These are phyloP conservation scores for Hyaloscypha bicolor DNA, from an alignment of 495 filamentous ascomycete species.

Conservation along the genomic window DNA sequence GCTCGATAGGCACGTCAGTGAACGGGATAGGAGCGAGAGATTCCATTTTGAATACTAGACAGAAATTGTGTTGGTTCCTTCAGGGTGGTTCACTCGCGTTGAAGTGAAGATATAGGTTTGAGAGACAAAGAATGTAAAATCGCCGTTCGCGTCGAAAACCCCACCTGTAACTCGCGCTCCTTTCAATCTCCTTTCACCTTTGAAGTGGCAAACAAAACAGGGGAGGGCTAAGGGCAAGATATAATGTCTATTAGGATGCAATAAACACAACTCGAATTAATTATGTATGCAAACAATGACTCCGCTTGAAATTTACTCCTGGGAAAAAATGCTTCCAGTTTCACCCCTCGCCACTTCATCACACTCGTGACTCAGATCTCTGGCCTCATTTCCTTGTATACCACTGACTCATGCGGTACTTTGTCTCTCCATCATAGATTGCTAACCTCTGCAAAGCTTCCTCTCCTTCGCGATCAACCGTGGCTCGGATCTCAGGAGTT, in stretches of 20 bases:
- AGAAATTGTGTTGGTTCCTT: too few species aligned
- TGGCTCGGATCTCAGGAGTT: constrained; percentile 49
- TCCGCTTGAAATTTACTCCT: not conserved
- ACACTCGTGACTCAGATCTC: not conserved
- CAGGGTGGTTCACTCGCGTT: too few species aligned
- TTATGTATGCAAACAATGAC: not conserved
- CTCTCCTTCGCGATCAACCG: constrained; percentile 57
- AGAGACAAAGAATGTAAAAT: not conserved
- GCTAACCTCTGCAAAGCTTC: constrained; percentile 55
- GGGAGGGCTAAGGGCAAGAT: not conserved
- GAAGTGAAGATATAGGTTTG: too few species aligned
- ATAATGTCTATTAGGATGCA: not conserved
- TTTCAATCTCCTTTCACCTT: too few species aligned
- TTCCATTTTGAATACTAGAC: too few species aligned
- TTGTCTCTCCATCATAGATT: constrained; percentile 59
- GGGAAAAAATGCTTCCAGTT: not conserved
- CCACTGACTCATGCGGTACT: constrained; percentile 52
- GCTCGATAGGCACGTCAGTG: not conserved
- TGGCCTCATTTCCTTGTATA: constrained; percentile 1
- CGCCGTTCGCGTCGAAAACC: not conserved
- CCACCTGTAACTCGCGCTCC: not conserved
- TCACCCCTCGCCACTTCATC: not conserved
- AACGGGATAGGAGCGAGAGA: not conserved
- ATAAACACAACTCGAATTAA: not conserved
- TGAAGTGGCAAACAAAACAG: not conserved